Conservation (phyloP, 192 early-diverging fungal genomes). For the Glomus cerebriforme region DNA sequence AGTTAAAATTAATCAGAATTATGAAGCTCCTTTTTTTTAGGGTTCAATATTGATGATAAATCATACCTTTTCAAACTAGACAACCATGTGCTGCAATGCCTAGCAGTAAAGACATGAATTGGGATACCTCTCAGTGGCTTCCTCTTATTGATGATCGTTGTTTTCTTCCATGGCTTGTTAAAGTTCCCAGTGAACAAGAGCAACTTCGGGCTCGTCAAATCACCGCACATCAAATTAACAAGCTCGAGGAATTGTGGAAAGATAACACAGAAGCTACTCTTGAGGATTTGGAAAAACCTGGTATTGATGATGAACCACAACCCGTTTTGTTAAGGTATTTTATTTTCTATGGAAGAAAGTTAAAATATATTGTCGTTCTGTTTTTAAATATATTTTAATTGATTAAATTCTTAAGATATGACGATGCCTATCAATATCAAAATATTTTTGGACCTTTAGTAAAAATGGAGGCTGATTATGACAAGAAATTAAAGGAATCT, state of each 20-base stretch:
- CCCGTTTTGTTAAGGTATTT: constrained; percentile 74
- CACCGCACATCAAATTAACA: constrained; percentile 78
- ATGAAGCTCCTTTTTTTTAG: not conserved
- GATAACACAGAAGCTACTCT: constrained; percentile 69
- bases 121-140: constrained; percentile 97
- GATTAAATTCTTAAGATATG: constrained; percentile 61
- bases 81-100: constrained; percentile 91
- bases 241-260: constrained; percentile 91
- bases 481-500: constrained; percentile 83
- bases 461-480: constrained; percentile 93
- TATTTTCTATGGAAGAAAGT: not conserved
- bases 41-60: not conserved
- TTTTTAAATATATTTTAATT: constrained; percentile 4
- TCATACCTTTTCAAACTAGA: constrained; percentile 43
- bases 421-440: constrained; percentile 98
- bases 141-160: constrained; percentile 95
- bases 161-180: constrained; percentile 94
- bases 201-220: constrained; percentile 83
- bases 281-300: constrained; percentile 81
- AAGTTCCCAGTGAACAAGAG: constrained; percentile 83
- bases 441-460: constrained; percentile 95
- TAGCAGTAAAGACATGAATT: constrained; percentile 89
- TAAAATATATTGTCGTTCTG: too few relatives aligned
- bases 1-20: constrained; percentile 11
- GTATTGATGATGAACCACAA: constrained; percentile 82